Percentiles rank a stretch among this genome's conserved stretches.
phyloP scores from a whole-genome alignment of 2,329 filamentous ascomycete species.

The Stagonosporopsis cucurbitacearum region DNA sequence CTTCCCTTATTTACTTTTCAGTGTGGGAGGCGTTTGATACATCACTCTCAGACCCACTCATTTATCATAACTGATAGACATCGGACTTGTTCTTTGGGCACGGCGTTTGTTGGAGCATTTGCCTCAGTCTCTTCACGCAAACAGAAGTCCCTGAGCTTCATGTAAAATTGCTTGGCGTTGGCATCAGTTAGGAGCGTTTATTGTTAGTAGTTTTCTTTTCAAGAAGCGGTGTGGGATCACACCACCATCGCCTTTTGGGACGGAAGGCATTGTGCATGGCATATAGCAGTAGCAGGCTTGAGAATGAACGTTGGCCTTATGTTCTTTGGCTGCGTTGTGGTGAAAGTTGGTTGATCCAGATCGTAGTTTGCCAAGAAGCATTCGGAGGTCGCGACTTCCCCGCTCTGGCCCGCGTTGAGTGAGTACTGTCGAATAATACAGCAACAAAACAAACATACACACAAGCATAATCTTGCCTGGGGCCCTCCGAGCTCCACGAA shows the following conservation, averaged over 20 bases:
- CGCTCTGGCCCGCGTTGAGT: slow-evolving; percentile 16
- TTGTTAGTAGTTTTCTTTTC: not conserved
- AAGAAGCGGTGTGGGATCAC: not conserved
- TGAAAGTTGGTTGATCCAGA: not conserved
- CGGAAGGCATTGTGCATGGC: not conserved
- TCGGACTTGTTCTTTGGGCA: slow-evolving; percentile 22
- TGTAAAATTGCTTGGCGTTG: slow-evolving; percentile 15
- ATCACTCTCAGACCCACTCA: slow-evolving; percentile 40
- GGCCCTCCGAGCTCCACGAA: not conserved
- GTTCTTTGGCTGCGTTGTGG: not conserved
- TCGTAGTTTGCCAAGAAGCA: slow-evolving; percentile 12
- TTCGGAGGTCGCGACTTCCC: slow-evolving; percentile 32
- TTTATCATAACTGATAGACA: slow-evolving; percentile 33
- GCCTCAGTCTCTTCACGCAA: slow-evolving; percentile 3
- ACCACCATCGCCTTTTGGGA: not conserved
- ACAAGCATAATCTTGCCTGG: not conserved
- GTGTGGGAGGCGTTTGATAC: slow-evolving; percentile 29
- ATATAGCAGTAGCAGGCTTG: slow-evolving; percentile 11
- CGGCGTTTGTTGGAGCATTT: slow-evolving; percentile 29
- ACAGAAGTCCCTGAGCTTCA: slow-evolving; percentile 3
- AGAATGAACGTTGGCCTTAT: not conserved
- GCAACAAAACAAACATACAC: not conserved
- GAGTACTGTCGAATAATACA: not conserved
- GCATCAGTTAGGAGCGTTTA: slow-evolving; percentile 11
- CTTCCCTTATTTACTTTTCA: slow-evolving; percentile 12